Evolutionary conservation across 169 alveolate species (phyloP).

Genomic region (Fabrea salina): DNA sequence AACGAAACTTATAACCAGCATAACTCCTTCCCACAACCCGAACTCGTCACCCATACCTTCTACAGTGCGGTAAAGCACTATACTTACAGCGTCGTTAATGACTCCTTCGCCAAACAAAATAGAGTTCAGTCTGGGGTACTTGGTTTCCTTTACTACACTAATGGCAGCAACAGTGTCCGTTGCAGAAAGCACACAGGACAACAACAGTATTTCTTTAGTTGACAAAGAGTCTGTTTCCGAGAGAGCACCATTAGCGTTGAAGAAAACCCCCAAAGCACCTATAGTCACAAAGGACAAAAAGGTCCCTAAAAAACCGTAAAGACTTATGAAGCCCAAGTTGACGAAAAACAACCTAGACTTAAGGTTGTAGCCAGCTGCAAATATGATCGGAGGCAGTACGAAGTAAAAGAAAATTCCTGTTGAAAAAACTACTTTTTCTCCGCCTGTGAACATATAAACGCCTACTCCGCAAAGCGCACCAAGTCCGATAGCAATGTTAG

Average conservation of each 20-base stretch:
- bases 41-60: background rate
- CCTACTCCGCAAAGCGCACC: constrained; percentile 39
- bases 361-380: constrained; percentile 78
- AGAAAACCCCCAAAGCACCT: constrained; percentile 22
- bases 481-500: constrained; percentile 48
- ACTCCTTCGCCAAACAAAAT: constrained; percentile 85
- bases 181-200: constrained; percentile 76
- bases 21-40: background rate
- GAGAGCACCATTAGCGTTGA: constrained; percentile 21
- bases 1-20: constrained; percentile 45
- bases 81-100: constrained; percentile 79
- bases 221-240: constrained; percentile 31
- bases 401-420: constrained; percentile 70
- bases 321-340: constrained; percentile 52
- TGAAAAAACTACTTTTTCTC: constrained; percentile 41
- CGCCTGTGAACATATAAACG: constrained; percentile 12
- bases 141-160: constrained; percentile 73
- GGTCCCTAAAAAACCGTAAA: constrained; percentile 59
- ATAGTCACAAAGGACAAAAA: constrained; percentile 37
- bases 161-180: constrained; percentile 87
- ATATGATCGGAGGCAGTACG: constrained; percentile 77
- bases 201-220: constrained; percentile 61
- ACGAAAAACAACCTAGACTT: constrained; percentile 55
- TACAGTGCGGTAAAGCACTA: constrained; percentile 55
- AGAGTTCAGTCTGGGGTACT: constrained; percentile 70